phyloP scores from a whole-genome alignment of 108 stramenopile genomes.

The Nitzschia sp. region DNA sequence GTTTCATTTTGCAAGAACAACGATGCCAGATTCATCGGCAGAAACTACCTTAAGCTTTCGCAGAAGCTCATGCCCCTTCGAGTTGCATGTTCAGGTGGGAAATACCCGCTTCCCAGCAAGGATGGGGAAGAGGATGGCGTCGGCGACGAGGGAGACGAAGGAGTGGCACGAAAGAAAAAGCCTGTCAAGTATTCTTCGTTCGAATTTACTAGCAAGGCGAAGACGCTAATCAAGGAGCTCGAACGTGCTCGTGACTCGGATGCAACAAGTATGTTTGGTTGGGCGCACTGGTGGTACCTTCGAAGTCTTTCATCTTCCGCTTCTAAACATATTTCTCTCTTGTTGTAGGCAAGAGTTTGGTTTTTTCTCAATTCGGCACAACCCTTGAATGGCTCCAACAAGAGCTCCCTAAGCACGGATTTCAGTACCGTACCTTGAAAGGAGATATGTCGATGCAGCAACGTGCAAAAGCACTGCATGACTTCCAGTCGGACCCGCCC shows the following conservation, averaged over 20 bases:
- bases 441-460: slow-evolving; percentile 51
- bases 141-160: too few relatives aligned
- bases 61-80: slow-evolving; percentile 35
- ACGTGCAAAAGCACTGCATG: slow-evolving; percentile 42
- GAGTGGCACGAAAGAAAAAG: too few relatives aligned
- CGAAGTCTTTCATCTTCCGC: not conserved
- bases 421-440: slow-evolving; percentile 41
- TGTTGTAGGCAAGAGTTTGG: slow-evolving; percentile 24
- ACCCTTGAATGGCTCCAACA: slow-evolving; percentile 40
- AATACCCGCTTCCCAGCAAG: slow-evolving; percentile 20
- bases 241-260: slow-evolving; percentile 38
- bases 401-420: slow-evolving; percentile 51
- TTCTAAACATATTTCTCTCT: slow-evolving; percentile 3
- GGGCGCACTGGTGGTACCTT: not conserved
- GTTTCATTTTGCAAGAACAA: slow-evolving; percentile 3
- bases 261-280: slow-evolving; percentile 32
- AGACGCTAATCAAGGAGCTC: slow-evolving; percentile 35
- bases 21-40: not conserved
- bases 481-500: slow-evolving; percentile 52
- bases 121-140: too few relatives aligned
- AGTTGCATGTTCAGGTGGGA: slow-evolving; percentile 52
- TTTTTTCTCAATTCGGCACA: slow-evolving; percentile 54
- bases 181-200: too few relatives aligned
- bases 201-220: slow-evolving; percentile 33
- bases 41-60: slow-evolving; percentile 20